These are phyloP conservation scores for Hypoxylon perforatum DNA, from an alignment of 495 filamentous ascomycete genomes.

Conservation along the genomic window DNA sequence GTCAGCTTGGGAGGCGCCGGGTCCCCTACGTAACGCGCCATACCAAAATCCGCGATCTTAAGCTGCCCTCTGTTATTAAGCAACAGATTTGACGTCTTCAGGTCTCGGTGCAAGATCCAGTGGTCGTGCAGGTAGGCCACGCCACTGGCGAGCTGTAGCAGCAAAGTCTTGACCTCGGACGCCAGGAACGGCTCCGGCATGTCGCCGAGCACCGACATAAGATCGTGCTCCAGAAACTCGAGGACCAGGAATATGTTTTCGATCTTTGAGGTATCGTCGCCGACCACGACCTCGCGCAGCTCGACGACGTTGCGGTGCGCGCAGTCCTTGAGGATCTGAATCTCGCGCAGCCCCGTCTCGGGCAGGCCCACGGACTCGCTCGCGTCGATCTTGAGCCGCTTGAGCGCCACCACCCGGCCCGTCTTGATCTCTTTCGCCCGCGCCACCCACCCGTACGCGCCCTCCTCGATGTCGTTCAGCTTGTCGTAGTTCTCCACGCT, in stretches of 20 bases:
- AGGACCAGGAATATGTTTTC: constrained; percentile 94
- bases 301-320: constrained; percentile 64
- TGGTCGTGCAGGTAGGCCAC: constrained; percentile 86
- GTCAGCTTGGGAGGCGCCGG: constrained; percentile 82
- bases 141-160: constrained; percentile 84
- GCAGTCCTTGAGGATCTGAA: constrained; percentile 65
- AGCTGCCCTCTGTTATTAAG: constrained; percentile 95
- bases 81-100: constrained; percentile 96
- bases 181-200: constrained; percentile 94
- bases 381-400: constrained; percentile 93
- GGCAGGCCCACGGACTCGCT: constrained; percentile 83
- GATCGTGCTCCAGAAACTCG: constrained; percentile 98
- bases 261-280: constrained; percentile 69
- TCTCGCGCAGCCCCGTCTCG: constrained; percentile 92
- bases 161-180: constrained; percentile 91
- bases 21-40: constrained; percentile 90
- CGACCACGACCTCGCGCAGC: constrained; percentile 87
- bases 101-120: constrained; percentile 96
- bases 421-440: constrained; percentile 82
- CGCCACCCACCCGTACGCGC: constrained; percentile 94
- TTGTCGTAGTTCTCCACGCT: constrained; percentile 91
- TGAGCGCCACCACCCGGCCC: constrained; percentile 89
- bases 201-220: constrained; percentile 91
- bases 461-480: constrained; percentile 97
- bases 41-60: constrained; percentile 97